These are phyloP conservation scores for Magnolia changhungtana DNA, from an alignment of 164 flowering plant genomes.

Conservation along the genomic window DNA sequence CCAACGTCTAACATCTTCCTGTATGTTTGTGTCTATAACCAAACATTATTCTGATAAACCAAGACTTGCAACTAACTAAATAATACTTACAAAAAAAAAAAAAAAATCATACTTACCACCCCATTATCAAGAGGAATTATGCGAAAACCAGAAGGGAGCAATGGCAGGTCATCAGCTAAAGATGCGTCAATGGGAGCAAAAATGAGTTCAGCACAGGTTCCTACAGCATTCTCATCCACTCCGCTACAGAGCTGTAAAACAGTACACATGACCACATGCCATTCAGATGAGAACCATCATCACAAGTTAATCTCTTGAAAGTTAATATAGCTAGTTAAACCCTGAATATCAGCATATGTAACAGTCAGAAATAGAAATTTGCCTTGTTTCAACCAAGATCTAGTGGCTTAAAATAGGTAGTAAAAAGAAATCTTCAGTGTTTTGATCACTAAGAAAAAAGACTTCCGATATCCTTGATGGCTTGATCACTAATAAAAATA, in stretches of 20 bases:
- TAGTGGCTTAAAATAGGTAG: not conserved
- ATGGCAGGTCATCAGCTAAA: slow-evolving; percentile 97
- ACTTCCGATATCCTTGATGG: no score
- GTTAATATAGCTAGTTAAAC: not conserved
- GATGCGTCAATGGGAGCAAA: slow-evolving; percentile 98
- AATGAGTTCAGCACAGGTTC: slow-evolving; percentile 87
- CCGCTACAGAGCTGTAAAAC: slow-evolving; percentile 77
- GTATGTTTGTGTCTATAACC: not conserved
- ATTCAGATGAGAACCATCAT: not conserved
- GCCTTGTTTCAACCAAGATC: not conserved
- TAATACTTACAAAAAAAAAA: no score
- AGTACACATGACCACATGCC: not conserved
- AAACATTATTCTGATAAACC: not conserved
- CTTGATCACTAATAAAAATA: no score
- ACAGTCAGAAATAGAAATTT: not conserved
- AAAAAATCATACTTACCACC: slow-evolving; percentile 37
- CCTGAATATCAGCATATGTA: not conserved
- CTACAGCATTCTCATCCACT: slow-evolving; percentile 91
- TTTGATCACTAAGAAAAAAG: no score
- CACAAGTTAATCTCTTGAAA: not conserved
- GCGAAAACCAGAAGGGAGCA: slow-evolving; percentile 96
- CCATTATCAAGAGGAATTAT: slow-evolving; percentile 84
- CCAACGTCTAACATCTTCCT: not conserved
- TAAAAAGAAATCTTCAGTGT: not conserved
- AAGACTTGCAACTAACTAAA: not conserved